Conservation (phyloP, 805 yeast genomes). For the Starmera quercuum region DNA sequence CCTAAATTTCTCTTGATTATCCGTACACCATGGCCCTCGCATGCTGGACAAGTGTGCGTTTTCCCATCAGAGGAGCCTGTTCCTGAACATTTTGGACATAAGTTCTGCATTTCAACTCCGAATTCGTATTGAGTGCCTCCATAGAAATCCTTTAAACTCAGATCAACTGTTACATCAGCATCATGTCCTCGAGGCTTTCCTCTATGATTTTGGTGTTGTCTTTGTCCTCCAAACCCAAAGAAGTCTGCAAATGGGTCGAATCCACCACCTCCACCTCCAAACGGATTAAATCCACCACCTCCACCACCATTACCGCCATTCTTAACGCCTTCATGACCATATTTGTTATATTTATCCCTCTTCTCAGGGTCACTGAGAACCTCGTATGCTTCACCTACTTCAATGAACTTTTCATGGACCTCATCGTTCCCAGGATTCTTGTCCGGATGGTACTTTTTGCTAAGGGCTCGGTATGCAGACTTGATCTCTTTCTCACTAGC, state of each 20-base stretch:
- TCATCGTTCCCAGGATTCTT: conserved; percentile 78
- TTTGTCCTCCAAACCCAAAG: conserved; percentile 34
- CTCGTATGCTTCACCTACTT: conserved; percentile 90
- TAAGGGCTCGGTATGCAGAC: conserved; percentile 72
- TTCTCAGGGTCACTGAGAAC: conserved; percentile 68
- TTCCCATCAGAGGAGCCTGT: conserved; percentile 80
- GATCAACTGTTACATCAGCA: conserved; percentile 45
- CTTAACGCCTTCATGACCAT: conserved; percentile 70
- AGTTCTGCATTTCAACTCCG: conserved; percentile 57
- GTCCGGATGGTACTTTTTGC: conserved; percentile 90
- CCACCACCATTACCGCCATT: conserved; percentile 45
- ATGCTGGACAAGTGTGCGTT: conserved; percentile 53
- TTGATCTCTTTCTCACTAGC: conserved; percentile 81
- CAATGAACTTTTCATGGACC: conserved; percentile 82
- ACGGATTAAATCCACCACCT: conserved; percentile 27
- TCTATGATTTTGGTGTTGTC: conserved; percentile 21
- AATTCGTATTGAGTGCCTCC: conserved; percentile 60
- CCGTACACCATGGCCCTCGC: conserved; percentile 71
- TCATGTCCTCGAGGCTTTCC: conserved; percentile 54
- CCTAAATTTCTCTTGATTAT: conserved; percentile 68
- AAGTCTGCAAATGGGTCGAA: conserved; percentile 61
- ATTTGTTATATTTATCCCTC: conserved; percentile 59
- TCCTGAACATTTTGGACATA: conserved; percentile 76
- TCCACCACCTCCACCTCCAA: conserved; percentile 31
- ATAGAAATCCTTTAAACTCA: conserved; percentile 60